Conservation (phyloP, 768 basidiomycete genomes). For the Suillus weaverae region DNA sequence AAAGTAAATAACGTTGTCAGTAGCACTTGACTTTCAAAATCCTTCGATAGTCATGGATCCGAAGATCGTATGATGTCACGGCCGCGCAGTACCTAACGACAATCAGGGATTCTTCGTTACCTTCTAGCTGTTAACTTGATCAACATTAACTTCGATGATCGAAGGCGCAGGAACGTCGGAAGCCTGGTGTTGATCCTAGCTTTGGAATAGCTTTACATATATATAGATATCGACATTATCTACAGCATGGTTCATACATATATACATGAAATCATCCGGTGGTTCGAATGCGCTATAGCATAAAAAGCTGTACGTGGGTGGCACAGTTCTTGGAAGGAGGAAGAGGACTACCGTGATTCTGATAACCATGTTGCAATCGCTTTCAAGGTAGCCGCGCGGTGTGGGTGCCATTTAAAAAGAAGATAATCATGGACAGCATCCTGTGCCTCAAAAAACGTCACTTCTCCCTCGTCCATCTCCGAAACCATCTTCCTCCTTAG, state of each 20-base stretch:
- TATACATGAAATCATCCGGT: too few relatives aligned
- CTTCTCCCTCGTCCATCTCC: constrained; percentile 48
- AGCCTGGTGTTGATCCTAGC: not conserved
- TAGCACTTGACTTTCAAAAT: not conserved
- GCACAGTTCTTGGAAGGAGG: too few relatives aligned
- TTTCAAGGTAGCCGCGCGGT: constrained; percentile 46
- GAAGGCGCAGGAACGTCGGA: not conserved
- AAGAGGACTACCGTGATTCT: not conserved
- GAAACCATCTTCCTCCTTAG: constrained; percentile 48
- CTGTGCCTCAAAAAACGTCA: constrained; percentile 48
- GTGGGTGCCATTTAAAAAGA: constrained; percentile 50
- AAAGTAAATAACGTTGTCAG: not conserved
- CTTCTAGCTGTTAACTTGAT: not conserved
- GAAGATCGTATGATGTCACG: not conserved
- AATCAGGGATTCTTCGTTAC: not conserved
- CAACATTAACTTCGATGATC: not conserved
- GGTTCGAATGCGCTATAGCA: too few relatives aligned
- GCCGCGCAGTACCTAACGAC: too few relatives aligned
- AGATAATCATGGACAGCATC: constrained; percentile 59
- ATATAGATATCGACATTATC: not conserved
- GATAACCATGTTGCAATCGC: constrained; percentile 50
- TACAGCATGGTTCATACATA: not conserved
- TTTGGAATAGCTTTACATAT: not conserved
- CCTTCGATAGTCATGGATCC: not conserved
- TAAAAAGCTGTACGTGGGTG: too few relatives aligned